phyloP scores from a whole-genome alignment of 352 stramenopile genomes.

The Globisporangium solare region DNA sequence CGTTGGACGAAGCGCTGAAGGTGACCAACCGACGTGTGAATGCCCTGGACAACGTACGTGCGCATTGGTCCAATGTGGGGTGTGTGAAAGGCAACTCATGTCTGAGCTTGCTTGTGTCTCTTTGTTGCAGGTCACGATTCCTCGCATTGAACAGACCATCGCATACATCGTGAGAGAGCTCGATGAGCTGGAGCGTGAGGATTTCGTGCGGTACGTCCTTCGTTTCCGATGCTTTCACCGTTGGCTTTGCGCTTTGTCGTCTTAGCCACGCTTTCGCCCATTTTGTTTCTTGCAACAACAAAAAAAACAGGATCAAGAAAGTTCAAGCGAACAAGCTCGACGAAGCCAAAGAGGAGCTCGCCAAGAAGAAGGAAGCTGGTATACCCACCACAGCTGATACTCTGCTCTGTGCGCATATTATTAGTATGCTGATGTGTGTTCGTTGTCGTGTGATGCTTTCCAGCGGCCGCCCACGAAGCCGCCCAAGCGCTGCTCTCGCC shows the following conservation, averaged over 20 bases:
- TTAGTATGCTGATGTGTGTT: background rate
- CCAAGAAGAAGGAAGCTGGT: conserved; percentile 54
- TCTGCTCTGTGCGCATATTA: background rate
- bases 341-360: conserved; percentile 65
- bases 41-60: conserved; percentile 95
- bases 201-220: conserved; percentile 75
- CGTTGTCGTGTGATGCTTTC: background rate
- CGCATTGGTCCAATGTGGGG: background rate
- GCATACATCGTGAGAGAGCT: conserved; percentile 97
- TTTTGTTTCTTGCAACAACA: no score
- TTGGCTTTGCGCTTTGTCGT: background rate
- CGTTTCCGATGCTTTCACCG: background rate
- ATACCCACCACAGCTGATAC: background rate
- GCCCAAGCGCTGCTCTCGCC: conserved; percentile 13
- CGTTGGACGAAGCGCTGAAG: conserved; percentile 97
- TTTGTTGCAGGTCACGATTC: conserved; percentile 94
- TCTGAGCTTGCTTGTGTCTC: no score
- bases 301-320: conserved; percentile 97
- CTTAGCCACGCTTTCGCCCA: background rate
- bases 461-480: conserved; percentile 1
- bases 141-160: conserved; percentile 95
- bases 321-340: conserved; percentile 97
- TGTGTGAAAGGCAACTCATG: background rate
- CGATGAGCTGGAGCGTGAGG: conserved; percentile 98
- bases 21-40: conserved; percentile 99